Percentiles rank a stretch among this genome's conserved stretches.
Evolutionary conservation across 352 stramenopile genomes (phyloP).

Genomic region (Globisporangium carolinianum): DNA sequence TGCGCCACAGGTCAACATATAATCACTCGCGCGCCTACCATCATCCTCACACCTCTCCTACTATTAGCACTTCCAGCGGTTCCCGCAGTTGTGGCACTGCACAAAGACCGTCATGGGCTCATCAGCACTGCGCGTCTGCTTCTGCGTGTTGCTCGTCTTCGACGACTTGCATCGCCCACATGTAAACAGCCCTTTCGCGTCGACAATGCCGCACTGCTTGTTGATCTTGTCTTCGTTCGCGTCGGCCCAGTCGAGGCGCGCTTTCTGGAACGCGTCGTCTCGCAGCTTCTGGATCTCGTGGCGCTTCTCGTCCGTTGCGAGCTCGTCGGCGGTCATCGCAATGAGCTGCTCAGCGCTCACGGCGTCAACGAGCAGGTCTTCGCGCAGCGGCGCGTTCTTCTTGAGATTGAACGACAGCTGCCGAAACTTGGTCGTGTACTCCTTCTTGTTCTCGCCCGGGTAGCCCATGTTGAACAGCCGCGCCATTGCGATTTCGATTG

Average conservation of each 20-base stretch:
- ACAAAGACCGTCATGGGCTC: constrained; percentile 98
- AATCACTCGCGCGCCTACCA: background rate
- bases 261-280: constrained; percentile 80
- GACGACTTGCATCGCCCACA: constrained; percentile 93
- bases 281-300: constrained; percentile 78
- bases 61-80: constrained; percentile 90
- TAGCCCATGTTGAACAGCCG: constrained; percentile 60
- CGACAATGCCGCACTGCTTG: constrained; percentile 81
- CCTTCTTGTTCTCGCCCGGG: constrained; percentile 77
- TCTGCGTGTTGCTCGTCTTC: constrained; percentile 96
- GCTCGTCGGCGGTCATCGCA: constrained; percentile 78
- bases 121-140: constrained; percentile 96
- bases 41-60: background rate
- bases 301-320: constrained; percentile 83
- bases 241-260: constrained; percentile 84
- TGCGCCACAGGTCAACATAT: background rate
- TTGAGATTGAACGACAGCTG: constrained; percentile 90
- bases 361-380: constrained; percentile 62
- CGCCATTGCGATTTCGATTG: constrained; percentile 75
- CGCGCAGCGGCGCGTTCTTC: constrained; percentile 79
- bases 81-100: constrained; percentile 95
- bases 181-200: constrained; percentile 79
- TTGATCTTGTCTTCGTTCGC: constrained; percentile 91
- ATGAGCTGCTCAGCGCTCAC: constrained; percentile 73
- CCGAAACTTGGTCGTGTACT: constrained; percentile 85